Conservation (phyloP, 495 filamentous ascomycete genomes). For the Xylaria flabelliformis region DNA sequence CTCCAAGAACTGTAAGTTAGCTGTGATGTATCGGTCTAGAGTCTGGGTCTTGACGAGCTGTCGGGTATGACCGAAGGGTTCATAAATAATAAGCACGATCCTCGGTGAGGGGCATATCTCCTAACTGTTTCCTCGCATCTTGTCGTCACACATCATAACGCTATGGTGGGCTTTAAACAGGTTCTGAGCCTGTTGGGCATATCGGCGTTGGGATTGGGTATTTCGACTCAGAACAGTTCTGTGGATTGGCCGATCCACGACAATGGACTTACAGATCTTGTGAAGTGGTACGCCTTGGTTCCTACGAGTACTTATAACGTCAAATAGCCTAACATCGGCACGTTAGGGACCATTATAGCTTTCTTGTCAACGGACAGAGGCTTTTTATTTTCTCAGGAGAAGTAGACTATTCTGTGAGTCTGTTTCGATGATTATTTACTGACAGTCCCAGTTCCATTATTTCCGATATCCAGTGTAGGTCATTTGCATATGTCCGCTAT, state of each 20-base stretch:
- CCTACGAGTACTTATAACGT: neutral
- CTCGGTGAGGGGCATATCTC: neutral
- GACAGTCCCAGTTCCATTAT: constrained; percentile 5
- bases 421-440: neutral
- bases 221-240: neutral
- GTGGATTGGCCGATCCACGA: constrained; percentile 55
- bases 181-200: neutral
- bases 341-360: constrained; percentile 63
- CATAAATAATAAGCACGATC: neutral
- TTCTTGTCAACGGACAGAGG: constrained; percentile 61
- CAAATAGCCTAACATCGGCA: neutral
- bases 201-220: neutral
- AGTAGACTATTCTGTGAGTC: constrained; percentile 24
- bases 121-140: neutral
- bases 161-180: constrained; percentile 1
- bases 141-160: neutral
- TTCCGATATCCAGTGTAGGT: constrained; percentile 10
- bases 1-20: neutral
- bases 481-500: neutral
- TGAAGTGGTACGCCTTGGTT: constrained; percentile 47
- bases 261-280: constrained; percentile 57
- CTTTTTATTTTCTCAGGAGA: constrained; percentile 65
- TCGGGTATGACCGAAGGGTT: neutral
- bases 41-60: too few species aligned
- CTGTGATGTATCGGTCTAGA: neutral